Evolutionary conservation across 768 basidiomycete species (phyloP), one percentile per base, ranked within the genome.

Genomic region (Mycena sanguinolenta): DNA sequence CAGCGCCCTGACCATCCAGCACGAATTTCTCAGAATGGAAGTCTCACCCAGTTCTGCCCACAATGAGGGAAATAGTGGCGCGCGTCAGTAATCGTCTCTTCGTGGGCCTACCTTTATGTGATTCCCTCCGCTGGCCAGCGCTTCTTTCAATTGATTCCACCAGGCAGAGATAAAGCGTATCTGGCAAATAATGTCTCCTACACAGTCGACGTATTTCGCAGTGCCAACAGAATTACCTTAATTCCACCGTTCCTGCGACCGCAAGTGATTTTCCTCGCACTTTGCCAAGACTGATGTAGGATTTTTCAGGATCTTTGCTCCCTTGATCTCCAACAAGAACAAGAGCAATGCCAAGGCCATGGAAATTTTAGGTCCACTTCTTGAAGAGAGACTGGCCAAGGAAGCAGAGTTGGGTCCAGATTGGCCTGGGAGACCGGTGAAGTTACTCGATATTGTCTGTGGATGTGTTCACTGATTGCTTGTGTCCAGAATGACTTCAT

Each of bases 401-500:
- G 67, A 69, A 30, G 7, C 25, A 3, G 63, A 69, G 59, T 21
- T 69, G 14, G 71, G 71, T 6, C 67, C 39, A 3, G 55, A 69
- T 46, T 69, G 67, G 63, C 28, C 36, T 0, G 70, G 62, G 12
- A 63, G 60, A 42, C 70, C 70, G 54, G 70, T 67, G 39, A 52
- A 50, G 30, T 28, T 53, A 8, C 23, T 57, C 38, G 7, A 19
- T 2, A 17, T 6, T 6, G n/a, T 30, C 55, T 12, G 4, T 3
- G 4, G 28, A 14, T 3, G 34, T 17, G 2, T 10, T 4, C 38
- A 36, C 25, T 27, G 5, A 38, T 39, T 39, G 34, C 19, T 14
- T 7, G 17, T 57, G 4, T 16, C 58, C 38, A 75, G 75, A 77
- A 80, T 55, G 82, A 82, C 67, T 19, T 82, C 10, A 67, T 83